Evolutionary conservation across 495 filamentous ascomycete genomes (phyloP), one percentile per base, ranked within the genome.

Genomic region (Neurospora sp.): DNA sequence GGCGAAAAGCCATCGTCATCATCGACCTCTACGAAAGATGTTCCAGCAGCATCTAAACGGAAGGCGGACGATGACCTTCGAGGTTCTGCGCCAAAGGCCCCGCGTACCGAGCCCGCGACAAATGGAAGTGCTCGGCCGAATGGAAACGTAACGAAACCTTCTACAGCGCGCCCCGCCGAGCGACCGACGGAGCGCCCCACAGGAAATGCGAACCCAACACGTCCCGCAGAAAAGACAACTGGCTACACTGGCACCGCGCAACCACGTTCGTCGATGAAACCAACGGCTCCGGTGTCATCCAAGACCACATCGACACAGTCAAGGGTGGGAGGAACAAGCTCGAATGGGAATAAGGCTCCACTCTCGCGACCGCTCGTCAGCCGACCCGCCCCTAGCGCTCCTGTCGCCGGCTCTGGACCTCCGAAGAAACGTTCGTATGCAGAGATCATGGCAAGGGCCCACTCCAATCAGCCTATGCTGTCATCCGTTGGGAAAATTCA

Each of bases 401-500:
- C 53, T 35, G 27, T 37, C 5, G 22, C 78, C 2, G 77, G 77
- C 22, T 79, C 82, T 6, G 80, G 75, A 46, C 76, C 85, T n/a
- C 87, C 85, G 14, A 91, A 90, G 77, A 91, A 90, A 73, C 85
- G 89, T 1, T 90, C 89, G 2, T 94, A 83, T 76, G 85, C 86
- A 61, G 90, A 91, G 73, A 91, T 93, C 71, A 86, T 94, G 84
- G 88, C 87, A 22, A 84, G 88, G 72, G 91, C 88, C 9, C 85
- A 89, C 77, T 86, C 84, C 53, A 85, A 83, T 48, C 81, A 90
- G 73, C 81, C 78, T 44, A 78, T 76, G 9, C 80, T 84, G 76
- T 82, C 81, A 20, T 80, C 83, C 39, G 80, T 87, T 8, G 87
- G 86, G 27, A 84, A 84, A 77, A 89, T 89, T 59, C 85, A 87